These are phyloP conservation scores for Populus hybrid DNA, from an alignment of 441 rosid genomes.

Conservation along the genomic window DNA sequence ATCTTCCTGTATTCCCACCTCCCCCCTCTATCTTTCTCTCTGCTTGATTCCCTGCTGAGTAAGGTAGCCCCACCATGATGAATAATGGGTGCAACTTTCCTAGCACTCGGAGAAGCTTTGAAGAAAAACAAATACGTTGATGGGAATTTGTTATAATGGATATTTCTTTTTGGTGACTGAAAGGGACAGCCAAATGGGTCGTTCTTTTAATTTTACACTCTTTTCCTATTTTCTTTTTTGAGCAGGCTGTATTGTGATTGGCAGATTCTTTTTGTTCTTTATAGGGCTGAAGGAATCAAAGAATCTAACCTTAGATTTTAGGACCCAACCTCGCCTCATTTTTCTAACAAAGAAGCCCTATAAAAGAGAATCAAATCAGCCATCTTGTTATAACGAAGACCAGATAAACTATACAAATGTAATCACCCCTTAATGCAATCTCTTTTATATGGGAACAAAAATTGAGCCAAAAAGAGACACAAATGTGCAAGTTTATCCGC, in stretches of 20 bases:
- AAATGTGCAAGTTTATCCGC: slow-evolving; percentile 25
- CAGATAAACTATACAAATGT: too few species aligned
- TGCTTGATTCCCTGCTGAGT: slow-evolving; percentile 50
- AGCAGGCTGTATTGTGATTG: slow-evolving; percentile 51
- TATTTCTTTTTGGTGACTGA: slow-evolving; percentile 33
- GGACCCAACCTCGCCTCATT: slow-evolving; percentile 29
- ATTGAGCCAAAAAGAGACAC: slow-evolving; percentile 21
- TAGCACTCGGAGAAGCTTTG: slow-evolving; percentile 28
- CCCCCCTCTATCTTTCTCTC: slow-evolving; percentile 17
- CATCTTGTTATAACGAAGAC: slow-evolving; percentile 13
- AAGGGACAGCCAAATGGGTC: slow-evolving; percentile 29
- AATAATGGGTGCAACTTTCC: slow-evolving; percentile 45
- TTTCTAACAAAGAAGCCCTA: slow-evolving; percentile 12
- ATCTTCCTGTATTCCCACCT: slow-evolving; percentile 35
- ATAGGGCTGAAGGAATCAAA: slow-evolving; percentile 66
- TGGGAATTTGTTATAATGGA: slow-evolving; percentile 28
- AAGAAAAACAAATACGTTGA: slow-evolving; percentile 5
- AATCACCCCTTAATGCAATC: slow-evolving; percentile 5
- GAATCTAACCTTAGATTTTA: slow-evolving; percentile 61
- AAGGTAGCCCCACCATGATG: slow-evolving; percentile 64
- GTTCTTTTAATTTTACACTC: background rate
- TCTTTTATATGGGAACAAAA: background rate
- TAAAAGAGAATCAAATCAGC: slow-evolving; percentile 32
- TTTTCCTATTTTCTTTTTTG: too few species aligned
- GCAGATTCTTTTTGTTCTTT: slow-evolving; percentile 86